Percentiles rank a stretch among this genome's conserved stretches.
Evolutionary conservation across 805 yeast genomes (phyloP).

Genomic region (Zygoascus bituminiphila): DNA sequence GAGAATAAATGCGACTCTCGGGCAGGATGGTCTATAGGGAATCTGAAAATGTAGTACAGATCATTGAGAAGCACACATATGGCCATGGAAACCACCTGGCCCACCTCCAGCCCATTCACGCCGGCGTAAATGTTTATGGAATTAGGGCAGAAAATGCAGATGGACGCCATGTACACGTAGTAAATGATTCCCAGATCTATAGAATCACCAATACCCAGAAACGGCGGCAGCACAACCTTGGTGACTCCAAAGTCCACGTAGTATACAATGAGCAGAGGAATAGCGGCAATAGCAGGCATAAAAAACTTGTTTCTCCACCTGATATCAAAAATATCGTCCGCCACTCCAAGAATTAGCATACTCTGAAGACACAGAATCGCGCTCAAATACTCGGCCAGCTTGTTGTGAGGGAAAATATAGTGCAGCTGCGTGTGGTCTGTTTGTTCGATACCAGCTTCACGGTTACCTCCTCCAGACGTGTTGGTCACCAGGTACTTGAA

Average conservation of each 20-base stretch:
- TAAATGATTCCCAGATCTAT: slow-evolving; percentile 74
- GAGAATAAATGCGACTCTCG: slow-evolving; percentile 78
- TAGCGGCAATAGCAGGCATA: slow-evolving; percentile 87
- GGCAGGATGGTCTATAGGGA: slow-evolving; percentile 44
- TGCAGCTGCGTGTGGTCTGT: slow-evolving; percentile 9
- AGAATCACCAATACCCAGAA: slow-evolving; percentile 37
- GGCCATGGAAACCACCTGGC: slow-evolving; percentile 79
- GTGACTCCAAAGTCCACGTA: slow-evolving; percentile 93
- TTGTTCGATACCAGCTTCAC: slow-evolving; percentile 35
- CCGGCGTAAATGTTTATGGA: slow-evolving; percentile 96
- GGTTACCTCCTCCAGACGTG: slow-evolving; percentile 52
- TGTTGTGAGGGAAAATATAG: slow-evolving; percentile 61
- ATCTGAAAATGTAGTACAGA: slow-evolving; percentile 45
- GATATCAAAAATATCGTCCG: slow-evolving; percentile 92
- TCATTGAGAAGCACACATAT: slow-evolving; percentile 69
- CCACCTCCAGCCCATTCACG: slow-evolving; percentile 92
- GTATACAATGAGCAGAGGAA: slow-evolving; percentile 85
- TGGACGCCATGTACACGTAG: slow-evolving; percentile 82
- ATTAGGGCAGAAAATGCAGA: slow-evolving; percentile 91
- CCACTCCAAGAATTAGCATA: slow-evolving; percentile 76
- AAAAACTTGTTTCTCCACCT: slow-evolving; percentile 97
- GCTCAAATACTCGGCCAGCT: slow-evolving; percentile 76
- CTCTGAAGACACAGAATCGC: slow-evolving; percentile 77
- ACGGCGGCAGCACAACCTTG: slow-evolving; percentile 70
- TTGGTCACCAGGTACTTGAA: slow-evolving; percentile 58